Conservation (phyloP, 1,284 basidiomycete genomes). For the Spongiforma sp. region DNA sequence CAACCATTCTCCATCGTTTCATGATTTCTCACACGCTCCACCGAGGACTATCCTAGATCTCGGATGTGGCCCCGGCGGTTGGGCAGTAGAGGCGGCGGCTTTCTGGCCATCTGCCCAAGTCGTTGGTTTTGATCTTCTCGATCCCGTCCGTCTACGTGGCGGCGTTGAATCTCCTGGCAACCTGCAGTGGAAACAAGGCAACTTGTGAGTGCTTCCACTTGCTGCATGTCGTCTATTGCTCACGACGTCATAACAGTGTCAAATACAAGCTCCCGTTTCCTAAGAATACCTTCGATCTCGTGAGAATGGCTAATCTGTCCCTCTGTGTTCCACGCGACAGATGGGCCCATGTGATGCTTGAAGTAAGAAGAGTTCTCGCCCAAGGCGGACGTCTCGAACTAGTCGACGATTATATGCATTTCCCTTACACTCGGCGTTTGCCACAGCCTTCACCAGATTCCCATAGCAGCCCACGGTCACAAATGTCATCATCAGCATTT, state of each 20-base stretch:
- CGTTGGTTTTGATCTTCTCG: constrained; percentile 68
- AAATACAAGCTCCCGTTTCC: constrained; percentile 61
- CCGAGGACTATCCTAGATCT: constrained; percentile 69
- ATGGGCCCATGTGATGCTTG: constrained; percentile 62
- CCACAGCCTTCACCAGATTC: constrained; percentile 17
- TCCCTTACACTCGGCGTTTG: constrained; percentile 51
- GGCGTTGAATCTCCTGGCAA: constrained; percentile 45
- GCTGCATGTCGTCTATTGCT: constrained; percentile 6
- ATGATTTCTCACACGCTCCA: constrained; percentile 53
- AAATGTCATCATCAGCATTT: constrained; percentile 19
- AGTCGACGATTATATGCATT: constrained; percentile 72
- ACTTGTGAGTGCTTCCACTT: constrained; percentile 58
- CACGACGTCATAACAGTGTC: constrained; percentile 46
- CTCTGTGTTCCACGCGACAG: constrained; percentile 61
- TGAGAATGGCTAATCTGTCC: constrained; percentile 70
- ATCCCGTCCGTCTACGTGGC: constrained; percentile 46
- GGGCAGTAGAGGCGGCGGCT: constrained; percentile 63
- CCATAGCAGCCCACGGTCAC: background rate
- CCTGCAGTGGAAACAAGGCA: constrained; percentile 59
- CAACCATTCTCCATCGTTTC: constrained; percentile 60
- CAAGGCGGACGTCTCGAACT: constrained; percentile 67
- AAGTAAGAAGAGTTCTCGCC: constrained; percentile 66
- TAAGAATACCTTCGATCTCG: constrained; percentile 65
- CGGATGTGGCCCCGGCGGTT: constrained; percentile 71
- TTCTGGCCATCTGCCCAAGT: constrained; percentile 63